Conservation (phyloP, 768 basidiomycete genomes). For the Imleria badia region DNA sequence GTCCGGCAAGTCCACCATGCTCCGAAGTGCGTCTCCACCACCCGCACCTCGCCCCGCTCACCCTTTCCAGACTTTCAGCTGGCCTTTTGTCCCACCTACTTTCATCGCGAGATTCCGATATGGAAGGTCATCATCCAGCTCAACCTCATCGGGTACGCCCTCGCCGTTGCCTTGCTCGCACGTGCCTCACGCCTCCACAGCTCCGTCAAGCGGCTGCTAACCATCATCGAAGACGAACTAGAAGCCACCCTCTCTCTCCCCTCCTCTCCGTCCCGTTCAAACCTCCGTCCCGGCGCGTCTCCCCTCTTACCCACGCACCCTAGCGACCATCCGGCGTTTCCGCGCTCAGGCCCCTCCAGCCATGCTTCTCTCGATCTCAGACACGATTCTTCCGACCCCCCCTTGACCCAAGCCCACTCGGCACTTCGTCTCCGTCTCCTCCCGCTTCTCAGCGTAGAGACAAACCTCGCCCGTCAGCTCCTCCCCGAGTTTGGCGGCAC, state of each 20-base stretch:
- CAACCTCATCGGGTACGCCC: constrained; percentile 58
- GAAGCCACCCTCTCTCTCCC: constrained; percentile 25
- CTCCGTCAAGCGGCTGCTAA: constrained; percentile 57
- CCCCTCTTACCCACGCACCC: too few species aligned
- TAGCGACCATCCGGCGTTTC: too few species aligned
- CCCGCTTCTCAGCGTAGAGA: constrained; percentile 56
- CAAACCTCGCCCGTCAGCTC: constrained; percentile 49
- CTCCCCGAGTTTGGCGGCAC: constrained; percentile 39
- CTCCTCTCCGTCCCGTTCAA: not conserved
- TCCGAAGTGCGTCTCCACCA: constrained; percentile 18
- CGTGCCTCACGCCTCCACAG: constrained; percentile 29
- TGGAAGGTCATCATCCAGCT: constrained; percentile 71
- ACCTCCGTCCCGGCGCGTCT: not conserved
- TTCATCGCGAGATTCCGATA: constrained; percentile 52
- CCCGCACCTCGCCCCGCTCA: not conserved
- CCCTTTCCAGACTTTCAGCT: constrained; percentile 59
- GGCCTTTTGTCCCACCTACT: constrained; percentile 60
- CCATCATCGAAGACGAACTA: constrained; percentile 47
- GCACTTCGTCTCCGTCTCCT: constrained; percentile 40
- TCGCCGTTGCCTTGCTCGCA: not conserved
- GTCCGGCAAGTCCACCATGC: constrained; percentile 34
- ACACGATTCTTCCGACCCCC: constrained; percentile 8
- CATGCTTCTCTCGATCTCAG: not conserved
- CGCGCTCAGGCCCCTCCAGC: not conserved
- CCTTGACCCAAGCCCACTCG: constrained; percentile 21